Base-by-base conservation (phyloP, 1,284 basidiomycete genomes). In the Puccinia novopanici region DNA sequence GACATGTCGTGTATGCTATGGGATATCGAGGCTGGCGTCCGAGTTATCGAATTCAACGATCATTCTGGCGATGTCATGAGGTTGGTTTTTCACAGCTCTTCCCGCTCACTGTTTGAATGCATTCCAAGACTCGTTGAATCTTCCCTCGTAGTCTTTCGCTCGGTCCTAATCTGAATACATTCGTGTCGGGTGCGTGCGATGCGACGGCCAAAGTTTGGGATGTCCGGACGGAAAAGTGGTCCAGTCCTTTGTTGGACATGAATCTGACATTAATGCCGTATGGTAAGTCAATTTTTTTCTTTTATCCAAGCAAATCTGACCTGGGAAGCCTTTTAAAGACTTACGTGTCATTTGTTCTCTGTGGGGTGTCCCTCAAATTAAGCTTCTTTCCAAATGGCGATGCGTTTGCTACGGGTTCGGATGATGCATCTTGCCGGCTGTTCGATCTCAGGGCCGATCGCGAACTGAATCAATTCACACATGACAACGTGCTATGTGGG, bases 1-100 rank as follows among this genome's bases (percentile, higher is more conserved):
- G 96, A 99, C 87, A 99, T 98, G 95, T 97, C 95, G 57, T 98
- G 97, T 86, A 98, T 99, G 94, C 89, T 98, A 55, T 99, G 97
- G 96, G 96, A 99, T 87, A 93, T 99, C 83, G 95, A 98, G 86
- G 93, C 94, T 40, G 97, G 96, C 83, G 93, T 95, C 1, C 89
- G 95, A 82, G 92, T 95, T 19, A 92, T 94, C 84, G 96, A 98
- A 87, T 99, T 99, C 87, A 96, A 93, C 85, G 97, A 98, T 87
- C 97, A 99, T 86, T 98, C 95, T 19, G 97, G 96, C 67, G 96
- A 99, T 88, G 96, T 99, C 82, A 98, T 98, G 96, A 97, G 93
- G 94, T 95, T 84, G 82, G 89, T 84, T 40, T 61, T 17, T 6
- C 17, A 72, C 24, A 17, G 19, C 40, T 22, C n/a, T 13, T 19